A percentile compares a stretch with the other conserved stretches of the same genome.
These are phyloP conservation scores for Beta macrorhiza DNA, from an alignment of 179 eudicot species.

Conservation along the genomic window DNA sequence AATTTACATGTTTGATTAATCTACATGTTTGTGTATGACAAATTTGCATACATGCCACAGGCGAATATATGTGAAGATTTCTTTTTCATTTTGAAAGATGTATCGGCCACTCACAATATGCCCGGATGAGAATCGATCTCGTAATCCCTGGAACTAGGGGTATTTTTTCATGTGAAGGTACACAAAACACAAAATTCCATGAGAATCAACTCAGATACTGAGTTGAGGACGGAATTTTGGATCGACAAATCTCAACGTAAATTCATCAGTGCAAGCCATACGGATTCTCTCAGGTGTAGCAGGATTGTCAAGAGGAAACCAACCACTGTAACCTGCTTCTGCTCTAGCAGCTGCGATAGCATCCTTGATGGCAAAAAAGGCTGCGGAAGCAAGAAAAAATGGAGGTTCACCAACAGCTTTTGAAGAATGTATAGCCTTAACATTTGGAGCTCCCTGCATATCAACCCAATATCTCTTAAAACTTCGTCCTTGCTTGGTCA, in stretches of 20 bases:
- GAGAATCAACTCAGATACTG: conserved; percentile 42
- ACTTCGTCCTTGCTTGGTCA: neutral
- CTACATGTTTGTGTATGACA: neutral
- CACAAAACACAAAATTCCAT: neutral
- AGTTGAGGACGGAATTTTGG: conserved; percentile 74
- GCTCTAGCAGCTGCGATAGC: conserved; percentile 85
- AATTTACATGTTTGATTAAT: neutral
- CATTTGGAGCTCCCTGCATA: conserved; percentile 79
- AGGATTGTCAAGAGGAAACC: conserved; percentile 97
- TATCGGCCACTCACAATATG: neutral
- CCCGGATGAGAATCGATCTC: neutral
- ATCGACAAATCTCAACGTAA: conserved; percentile 46
- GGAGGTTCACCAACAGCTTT: conserved; percentile 99
- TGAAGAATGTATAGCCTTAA: conserved; percentile 89
- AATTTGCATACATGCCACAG: neutral
- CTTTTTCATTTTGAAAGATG: neutral
- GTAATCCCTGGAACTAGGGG: neutral
- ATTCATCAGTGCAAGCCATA: conserved; percentile 81
- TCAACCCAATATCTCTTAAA: neutral
- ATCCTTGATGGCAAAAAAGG: conserved; percentile 91
- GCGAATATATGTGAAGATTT: neutral
- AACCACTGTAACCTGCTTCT: conserved; percentile 63
- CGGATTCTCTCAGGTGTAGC: conserved; percentile 98
- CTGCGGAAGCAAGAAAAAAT: conserved; percentile 89
- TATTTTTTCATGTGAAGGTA: neutral